These are phyloP conservation scores for Globisporangium middletonii DNA, from an alignment of 352 stramenopile species.

Conservation along the genomic window DNA sequence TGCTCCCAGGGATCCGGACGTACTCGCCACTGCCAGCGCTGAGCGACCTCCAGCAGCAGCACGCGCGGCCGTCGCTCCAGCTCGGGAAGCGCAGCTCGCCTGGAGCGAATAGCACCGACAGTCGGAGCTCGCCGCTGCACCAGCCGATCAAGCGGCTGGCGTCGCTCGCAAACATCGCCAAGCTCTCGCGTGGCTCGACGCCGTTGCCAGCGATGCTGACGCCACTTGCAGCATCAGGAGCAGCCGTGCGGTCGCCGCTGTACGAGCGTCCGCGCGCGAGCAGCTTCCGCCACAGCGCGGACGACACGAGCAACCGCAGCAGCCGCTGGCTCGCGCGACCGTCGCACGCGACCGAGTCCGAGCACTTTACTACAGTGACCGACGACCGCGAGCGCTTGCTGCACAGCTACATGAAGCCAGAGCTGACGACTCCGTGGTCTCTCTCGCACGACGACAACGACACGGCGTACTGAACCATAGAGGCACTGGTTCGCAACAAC, in stretches of 20 bases:
- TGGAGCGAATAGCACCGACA: not conserved
- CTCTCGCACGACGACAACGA: not conserved
- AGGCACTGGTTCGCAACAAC: no score
- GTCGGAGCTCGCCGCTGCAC: not conserved
- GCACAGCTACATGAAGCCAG: not conserved
- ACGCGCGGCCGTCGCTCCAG: not conserved
- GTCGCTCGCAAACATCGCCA: conserved; percentile 13
- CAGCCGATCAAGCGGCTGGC: conserved; percentile 16
- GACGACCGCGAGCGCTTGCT: not conserved
- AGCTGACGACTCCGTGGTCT: not conserved
- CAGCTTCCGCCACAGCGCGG: not conserved
- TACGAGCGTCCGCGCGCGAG: not conserved
- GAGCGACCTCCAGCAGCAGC: not conserved
- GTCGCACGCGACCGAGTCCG: not conserved
- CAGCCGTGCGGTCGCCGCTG: not conserved
- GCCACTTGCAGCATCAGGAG: not conserved
- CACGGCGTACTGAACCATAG: no score
- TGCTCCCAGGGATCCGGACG: conserved; percentile 8
- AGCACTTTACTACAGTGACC: not conserved
- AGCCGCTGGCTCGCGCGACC: conserved; percentile 1
- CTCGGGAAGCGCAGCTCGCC: conserved; percentile 10
- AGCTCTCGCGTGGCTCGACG: conserved; percentile 4
- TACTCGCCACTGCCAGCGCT: conserved; percentile 8
- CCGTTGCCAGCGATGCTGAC: conserved; percentile 3
- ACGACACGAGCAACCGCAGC: not conserved